Evolutionary conservation across 208 protist species (phyloP).

Genomic region (Plasmodiophora brassicae): DNA sequence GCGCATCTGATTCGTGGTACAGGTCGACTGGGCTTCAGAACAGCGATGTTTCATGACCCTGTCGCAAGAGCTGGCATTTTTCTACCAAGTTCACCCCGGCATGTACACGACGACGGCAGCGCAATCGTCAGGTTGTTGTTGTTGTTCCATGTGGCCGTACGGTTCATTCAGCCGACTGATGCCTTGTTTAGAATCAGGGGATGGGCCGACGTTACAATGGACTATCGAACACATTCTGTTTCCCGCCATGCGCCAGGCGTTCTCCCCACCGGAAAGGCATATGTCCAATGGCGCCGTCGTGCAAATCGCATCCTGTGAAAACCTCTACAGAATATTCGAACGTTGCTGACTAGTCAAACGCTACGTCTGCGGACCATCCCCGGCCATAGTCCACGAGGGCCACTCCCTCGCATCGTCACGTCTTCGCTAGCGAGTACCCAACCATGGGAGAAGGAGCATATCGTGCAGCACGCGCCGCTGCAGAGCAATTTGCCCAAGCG

Average conservation of each 20-base stretch:
- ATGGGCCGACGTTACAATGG: slow-evolving; percentile 27
- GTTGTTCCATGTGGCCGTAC: neutral
- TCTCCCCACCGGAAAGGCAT: neutral
- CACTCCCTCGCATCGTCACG: too few relatives aligned
- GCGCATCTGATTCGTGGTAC: neutral
- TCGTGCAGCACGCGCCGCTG: too few relatives aligned
- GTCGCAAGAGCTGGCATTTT: neutral
- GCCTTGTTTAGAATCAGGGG: neutral
- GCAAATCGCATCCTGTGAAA: slow-evolving; percentile 32
- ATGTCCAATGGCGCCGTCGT: neutral
- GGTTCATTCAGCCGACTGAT: neutral
- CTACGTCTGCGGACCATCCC: too few relatives aligned
- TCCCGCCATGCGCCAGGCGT: neutral
- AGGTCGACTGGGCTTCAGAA: slow-evolving; percentile 35
- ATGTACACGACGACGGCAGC: neutral
- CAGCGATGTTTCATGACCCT: slow-evolving; percentile 10
- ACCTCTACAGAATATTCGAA: slow-evolving; percentile 43
- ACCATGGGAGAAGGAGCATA: too few relatives aligned
- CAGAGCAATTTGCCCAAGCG: too few relatives aligned
- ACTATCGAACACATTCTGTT: slow-evolving; percentile 34
- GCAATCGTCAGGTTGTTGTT: neutral
- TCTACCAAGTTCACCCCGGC: slow-evolving; percentile 21
- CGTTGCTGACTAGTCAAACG: slow-evolving; percentile 19
- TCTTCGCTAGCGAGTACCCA: too few relatives aligned
- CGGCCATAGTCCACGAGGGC: too few relatives aligned